Evolutionary conservation across 352 stramenopile genomes (phyloP), one percentile per base, ranked within the genome.

Genomic region (Phytophthora aleatoria): DNA sequence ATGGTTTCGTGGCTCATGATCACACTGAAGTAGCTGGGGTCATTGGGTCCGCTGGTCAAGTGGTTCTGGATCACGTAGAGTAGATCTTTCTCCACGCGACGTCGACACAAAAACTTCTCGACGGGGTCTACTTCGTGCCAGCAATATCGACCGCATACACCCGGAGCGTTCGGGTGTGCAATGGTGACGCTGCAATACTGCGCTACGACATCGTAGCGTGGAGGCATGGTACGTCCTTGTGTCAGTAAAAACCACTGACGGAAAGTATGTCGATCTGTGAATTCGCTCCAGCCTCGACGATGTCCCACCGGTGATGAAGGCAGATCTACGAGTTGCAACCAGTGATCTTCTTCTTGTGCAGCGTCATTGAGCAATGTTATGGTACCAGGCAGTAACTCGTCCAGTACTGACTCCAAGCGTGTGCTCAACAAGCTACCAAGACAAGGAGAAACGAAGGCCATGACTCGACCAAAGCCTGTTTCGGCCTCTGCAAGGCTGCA

Each of bases 101-200:
- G 51, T 1, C 80, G 78, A 60, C 73, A 79, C 26, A 94, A 57
- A 5, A 74, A 53, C 1, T 57, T 47, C 28, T 63, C 56, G 0
- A 61, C 49, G 13, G 84, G 76, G 2, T 80, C 64, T 11, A 55
- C 61, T 57, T 72, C 70, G 48, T 94, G 83, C 85, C 85, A 94
- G 41, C 70, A 84, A 42, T 85, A 89, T 12, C 85, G 81, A 10
- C 83, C 81, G 20, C 78, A 79, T 2, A 92, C 69, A 3, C 83
- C 77, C 8, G 80, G 67, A 5, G 69, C 62, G 42, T 94, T 94
- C 0, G 76, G 58, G 16, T 87, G 77, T 2, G 83, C 85, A 3
- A 69, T 67, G 27, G 73, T 71, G 7, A 92, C 70, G 28, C 70
- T 85, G 50, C 77, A 87, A 28, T 67, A 61, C n/a, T 84, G 78